phyloP scores from a whole-genome alignment of 305 asterid genomes.

The Plantago coronopus region DNA sequence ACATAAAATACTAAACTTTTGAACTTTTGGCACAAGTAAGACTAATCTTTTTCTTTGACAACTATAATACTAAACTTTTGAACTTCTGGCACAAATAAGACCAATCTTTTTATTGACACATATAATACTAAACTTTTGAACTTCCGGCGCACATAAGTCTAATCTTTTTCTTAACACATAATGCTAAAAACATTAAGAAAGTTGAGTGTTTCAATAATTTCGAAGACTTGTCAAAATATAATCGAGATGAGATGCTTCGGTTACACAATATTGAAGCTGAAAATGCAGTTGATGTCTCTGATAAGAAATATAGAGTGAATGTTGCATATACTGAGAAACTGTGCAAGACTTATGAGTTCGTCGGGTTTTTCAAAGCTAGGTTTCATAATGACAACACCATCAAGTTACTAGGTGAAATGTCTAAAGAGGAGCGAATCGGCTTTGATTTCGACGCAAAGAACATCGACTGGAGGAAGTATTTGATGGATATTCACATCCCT shows the following conservation, averaged over 20 bases:
- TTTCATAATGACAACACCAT: slow-evolving; percentile 24
- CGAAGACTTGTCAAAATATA: slow-evolving; percentile 19
- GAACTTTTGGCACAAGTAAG: too few relatives aligned
- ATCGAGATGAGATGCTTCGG: slow-evolving; percentile 11
- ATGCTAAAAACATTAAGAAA: not conserved
- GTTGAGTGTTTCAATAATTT: slow-evolving; percentile 19
- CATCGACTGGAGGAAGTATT: slow-evolving; percentile 11
- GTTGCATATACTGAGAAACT: slow-evolving; percentile 26
- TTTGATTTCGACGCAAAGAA: slow-evolving; percentile 7
- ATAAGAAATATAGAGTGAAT: slow-evolving; percentile 13
- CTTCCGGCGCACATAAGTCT: too few relatives aligned
- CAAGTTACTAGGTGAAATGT: slow-evolving; percentile 9
- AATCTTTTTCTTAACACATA: too few relatives aligned
- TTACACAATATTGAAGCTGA: not conserved
- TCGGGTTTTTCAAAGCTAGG: slow-evolving; percentile 24
- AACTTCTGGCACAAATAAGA: too few relatives aligned
- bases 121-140: too few relatives aligned
- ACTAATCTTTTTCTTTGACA: too few relatives aligned
- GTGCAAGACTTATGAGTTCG: slow-evolving; percentile 25
- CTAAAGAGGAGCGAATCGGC: not conserved
- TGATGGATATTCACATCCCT: slow-evolving; percentile 7
- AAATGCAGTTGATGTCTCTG: not conserved
- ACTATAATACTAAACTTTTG: too few relatives aligned
- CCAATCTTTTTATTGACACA: too few relatives aligned
- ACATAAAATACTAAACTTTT: too few relatives aligned